Base-by-base conservation (phyloP, 176 grass and related monocot species). In the Hsuehochloa calcarea region DNA sequence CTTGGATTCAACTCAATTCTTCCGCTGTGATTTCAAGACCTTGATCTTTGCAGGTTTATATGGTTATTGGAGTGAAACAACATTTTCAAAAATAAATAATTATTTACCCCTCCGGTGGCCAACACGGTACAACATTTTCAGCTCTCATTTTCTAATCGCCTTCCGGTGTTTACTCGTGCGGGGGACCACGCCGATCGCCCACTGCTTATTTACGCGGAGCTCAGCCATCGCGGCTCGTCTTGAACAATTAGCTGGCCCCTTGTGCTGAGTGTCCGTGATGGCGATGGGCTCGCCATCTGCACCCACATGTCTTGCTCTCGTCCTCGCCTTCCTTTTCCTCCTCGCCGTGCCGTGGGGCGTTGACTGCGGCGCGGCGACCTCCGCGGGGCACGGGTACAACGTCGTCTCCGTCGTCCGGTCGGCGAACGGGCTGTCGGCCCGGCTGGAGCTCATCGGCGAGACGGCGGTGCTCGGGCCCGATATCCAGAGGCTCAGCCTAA, bases 401-500 rank as follows among this genome's bases (percentile, higher is more conserved):
- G 79, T 94, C 45, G 51, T 7, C 16, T 88, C 88, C 19, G 23
- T 79, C 20, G 13, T 39, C 59, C 0, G 25, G 43, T 63, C 25
- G 50, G 64, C 19, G 78, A 79, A 34, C 47, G 51, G 3, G 82
- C 79, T 97, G 79, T 82, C 68, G 43, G 92, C 85, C 17, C 55
- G 64, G 85, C 82, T 97, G 65, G 77, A 62, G 63, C 69, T 97
- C 29, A 85, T 77, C 68, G 86, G 70, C 41, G 38, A n/a, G 70
- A 74, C 84, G 65, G 22, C 37, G 15, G 54, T 54, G 45, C 76
- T 92, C 41, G 92, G 88, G 9, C 50, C 80, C 4, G 95, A 91
- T 40, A 82, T 93, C 12, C 58, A 63, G 56, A 78, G 34, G 22
- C 93, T 98, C 58, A 44, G 37, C 73, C 68, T 98, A 8, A 82